Evolutionary conservation across 2,329 filamentous ascomycete species (phyloP), one percentile per base, ranked within the genome.

Genomic region (Colletotrichum agaves): DNA sequence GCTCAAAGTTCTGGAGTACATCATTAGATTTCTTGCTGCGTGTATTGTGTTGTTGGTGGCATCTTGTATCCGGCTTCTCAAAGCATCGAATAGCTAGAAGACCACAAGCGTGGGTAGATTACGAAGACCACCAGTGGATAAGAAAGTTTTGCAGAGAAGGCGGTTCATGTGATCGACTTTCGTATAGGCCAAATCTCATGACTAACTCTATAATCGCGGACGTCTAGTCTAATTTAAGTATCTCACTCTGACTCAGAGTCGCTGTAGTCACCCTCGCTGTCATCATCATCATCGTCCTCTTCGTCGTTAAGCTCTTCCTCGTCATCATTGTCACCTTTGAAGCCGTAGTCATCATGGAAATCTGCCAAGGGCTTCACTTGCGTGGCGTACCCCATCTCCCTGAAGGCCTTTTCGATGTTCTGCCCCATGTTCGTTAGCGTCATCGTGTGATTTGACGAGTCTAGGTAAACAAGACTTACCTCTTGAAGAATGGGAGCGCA

Each of bases 321-420:
- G 4, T 88, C 87, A 0, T 85, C 88, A 3, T 85, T 87, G 2
- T 82, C 84, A 2, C 84, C 85, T 76, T 91, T 86, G 52, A 98
- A 80, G 0, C 95, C 95, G 76, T 98, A 98, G 74, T 94, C 93
- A 71, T 98, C 93, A 77, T 97, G 89, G 78, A 97, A 98, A 73
- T 92, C 87, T 46, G 90, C 88, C 56, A 98, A 84, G 31, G 90
- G 84, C 75, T 90, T 90, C 43, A 92, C 85, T 75, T 93, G 87
- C 0, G 91, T 91, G 77, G 90, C 90, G 83, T 97, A 99, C 0
- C 94, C 94, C 63, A 89, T 90, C 1, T 82, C 83, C 72, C 88
- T 85, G 73, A 98, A 93, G 2, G 91, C 90, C 72, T 90, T 90
- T 73, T 91, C 88, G 72, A 97, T 88, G 67, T 86, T 87, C 93